Evolutionary conservation across 2,329 filamentous ascomycete species (phyloP).

Genomic region (Hypoxylon sp.): DNA sequence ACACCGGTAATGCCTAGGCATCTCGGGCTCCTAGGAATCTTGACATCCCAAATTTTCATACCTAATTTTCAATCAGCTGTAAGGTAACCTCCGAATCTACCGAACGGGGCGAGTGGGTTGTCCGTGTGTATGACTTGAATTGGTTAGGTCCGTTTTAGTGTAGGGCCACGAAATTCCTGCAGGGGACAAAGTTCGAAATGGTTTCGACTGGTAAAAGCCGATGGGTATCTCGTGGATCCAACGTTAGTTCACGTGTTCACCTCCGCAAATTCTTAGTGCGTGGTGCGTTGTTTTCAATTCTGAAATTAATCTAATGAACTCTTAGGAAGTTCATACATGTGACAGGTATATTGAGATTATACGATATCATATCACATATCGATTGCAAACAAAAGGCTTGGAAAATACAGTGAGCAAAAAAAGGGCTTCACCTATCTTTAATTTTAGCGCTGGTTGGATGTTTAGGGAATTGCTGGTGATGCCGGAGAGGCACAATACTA

Average conservation of each 20-base stretch:
- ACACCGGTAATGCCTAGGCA: not conserved
- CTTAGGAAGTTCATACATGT: not conserved
- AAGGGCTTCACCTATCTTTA: slow-evolving; percentile 29
- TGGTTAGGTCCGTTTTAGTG: slow-evolving; percentile 26
- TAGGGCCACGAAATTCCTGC: slow-evolving; percentile 43
- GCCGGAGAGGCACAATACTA: slow-evolving; percentile 40
- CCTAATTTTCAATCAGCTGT: slow-evolving; percentile 20
- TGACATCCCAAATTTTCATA: not conserved
- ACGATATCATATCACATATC: not conserved
- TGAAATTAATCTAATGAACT: not conserved
- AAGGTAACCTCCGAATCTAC: slow-evolving; percentile 33
- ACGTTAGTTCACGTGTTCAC: slow-evolving; percentile 5
- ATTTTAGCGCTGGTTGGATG: slow-evolving; percentile 40
- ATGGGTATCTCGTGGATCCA: slow-evolving; percentile 22
- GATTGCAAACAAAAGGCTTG: not conserved
- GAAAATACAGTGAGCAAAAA: slow-evolving; percentile 12
- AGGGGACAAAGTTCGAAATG: slow-evolving; percentile 36
- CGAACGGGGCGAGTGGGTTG: slow-evolving; percentile 27
- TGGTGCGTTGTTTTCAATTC: not conserved
- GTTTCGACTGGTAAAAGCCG: slow-evolving; percentile 38
- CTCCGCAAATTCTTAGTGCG: not conserved
- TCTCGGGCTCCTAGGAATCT: slow-evolving; percentile 19
- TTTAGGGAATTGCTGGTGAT: slow-evolving; percentile 43
- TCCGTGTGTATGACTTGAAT: slow-evolving; percentile 32
- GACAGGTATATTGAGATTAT: not conserved